A percentile compares a stretch with the other conserved stretches of the same genome.
Conservation (phyloP, 2,329 filamentous ascomycete genomes). For the Alternaria novae-zelandiae region DNA sequence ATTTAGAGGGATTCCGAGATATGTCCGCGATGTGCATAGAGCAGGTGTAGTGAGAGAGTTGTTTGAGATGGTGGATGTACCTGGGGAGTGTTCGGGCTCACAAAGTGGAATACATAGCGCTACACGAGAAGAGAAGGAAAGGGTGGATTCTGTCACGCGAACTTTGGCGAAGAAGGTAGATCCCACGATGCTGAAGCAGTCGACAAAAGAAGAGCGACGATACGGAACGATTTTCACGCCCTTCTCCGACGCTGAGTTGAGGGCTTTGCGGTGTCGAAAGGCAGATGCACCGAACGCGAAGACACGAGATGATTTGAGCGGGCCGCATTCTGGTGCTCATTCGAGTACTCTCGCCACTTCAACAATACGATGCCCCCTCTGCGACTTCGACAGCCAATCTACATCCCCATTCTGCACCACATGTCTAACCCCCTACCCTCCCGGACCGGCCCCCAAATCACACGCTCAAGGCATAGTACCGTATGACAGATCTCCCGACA, state of each 20-base stretch:
- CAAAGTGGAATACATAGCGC: not conserved
- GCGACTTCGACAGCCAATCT: not conserved
- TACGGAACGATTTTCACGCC: not conserved
- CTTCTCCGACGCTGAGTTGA: rapidly evolving
- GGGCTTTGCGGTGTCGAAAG: not conserved
- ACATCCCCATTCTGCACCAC: not conserved
- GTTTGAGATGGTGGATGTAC: not conserved
- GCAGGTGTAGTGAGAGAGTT: too few species aligned
- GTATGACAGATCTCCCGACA: not conserved
- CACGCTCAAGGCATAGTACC: not conserved
- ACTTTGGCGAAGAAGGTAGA: too few species aligned
- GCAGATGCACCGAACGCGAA: not conserved
- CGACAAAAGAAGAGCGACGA: not conserved
- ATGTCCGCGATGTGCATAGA: too few species aligned
- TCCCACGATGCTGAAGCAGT: rapidly evolving
- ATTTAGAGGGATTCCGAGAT: too few species aligned
- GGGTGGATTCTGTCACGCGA: too few species aligned
- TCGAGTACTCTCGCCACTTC: too few species aligned
- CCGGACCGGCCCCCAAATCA: not conserved
- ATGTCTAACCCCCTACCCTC: not conserved
- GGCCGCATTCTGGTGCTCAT: too few species aligned
- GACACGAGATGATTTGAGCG: too few species aligned
- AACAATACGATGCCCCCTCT: too few species aligned
- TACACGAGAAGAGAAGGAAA: too few species aligned
- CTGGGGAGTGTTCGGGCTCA: not conserved